A percentile compares a stretch with the other conserved stretches of the same genome.
phyloP scores from a whole-genome alignment of 352 stramenopile genomes.

The Phytophthora macrochlamydospora region DNA sequence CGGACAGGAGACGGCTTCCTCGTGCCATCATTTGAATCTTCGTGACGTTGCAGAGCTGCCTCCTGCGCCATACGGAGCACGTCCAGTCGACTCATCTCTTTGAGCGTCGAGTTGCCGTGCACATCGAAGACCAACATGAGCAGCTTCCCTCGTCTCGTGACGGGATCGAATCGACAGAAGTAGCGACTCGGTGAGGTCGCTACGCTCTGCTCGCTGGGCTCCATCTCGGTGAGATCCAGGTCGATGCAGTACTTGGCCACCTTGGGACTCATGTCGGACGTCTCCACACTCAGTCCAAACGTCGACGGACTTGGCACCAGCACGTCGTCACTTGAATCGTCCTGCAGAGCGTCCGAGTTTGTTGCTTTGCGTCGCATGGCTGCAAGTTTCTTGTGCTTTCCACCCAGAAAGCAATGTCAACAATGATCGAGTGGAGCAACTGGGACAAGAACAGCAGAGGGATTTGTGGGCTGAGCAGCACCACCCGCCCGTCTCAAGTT shows the following conservation, averaged over 20 bases:
- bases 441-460: no score
- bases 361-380: conserved; percentile 20
- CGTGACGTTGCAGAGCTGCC: conserved; percentile 22
- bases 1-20: conserved; percentile 10
- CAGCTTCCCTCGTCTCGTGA: conserved; percentile 31
- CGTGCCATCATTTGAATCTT: conserved; percentile 15
- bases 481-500: no score
- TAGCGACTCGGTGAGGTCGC: conserved; percentile 33
- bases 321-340: conserved; percentile 5
- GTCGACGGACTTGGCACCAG: conserved; percentile 7
- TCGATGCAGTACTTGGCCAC: conserved; percentile 28
- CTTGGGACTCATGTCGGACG: conserved; percentile 24
- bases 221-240: conserved; percentile 19
- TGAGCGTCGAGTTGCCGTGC: conserved; percentile 46
- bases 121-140: conserved; percentile 55
- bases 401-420: neutral
- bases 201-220: conserved; percentile 26
- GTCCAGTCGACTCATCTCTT: conserved; percentile 55
- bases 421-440: neutral
- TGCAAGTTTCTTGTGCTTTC: conserved; percentile 1
- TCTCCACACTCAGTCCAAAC: conserved; percentile 12
- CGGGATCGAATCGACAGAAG: conserved; percentile 43
- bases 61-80: conserved; percentile 64
- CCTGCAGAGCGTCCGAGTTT: conserved; percentile 1
- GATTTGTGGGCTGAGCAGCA: no score